These are phyloP conservation scores for Parmelia sp. DNA, from an alignment of 495 filamentous ascomycete species.

Conservation along the genomic window DNA sequence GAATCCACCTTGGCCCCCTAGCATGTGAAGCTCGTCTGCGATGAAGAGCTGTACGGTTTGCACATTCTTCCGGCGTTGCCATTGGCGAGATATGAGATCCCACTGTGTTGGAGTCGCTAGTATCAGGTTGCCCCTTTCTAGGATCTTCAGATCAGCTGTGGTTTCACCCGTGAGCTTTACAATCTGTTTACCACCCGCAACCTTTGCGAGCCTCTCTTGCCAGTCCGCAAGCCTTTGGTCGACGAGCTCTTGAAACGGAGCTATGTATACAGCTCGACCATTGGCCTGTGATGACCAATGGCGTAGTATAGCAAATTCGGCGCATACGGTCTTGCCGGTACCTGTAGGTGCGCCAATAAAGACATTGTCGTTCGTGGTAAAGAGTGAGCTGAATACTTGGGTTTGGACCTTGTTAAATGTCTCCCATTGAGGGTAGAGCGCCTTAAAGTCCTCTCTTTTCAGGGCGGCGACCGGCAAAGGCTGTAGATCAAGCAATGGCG, in stretches of 20 bases:
- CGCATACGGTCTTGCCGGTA: constrained; percentile 94
- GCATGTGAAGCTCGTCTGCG: constrained; percentile 90
- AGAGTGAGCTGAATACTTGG: constrained; percentile 91
- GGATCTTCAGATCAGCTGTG: constrained; percentile 79
- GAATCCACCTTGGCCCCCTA: constrained; percentile 86
- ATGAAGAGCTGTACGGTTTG: constrained; percentile 89
- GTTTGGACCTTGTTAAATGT: constrained; percentile 97
- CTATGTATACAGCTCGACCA: constrained; percentile 87
- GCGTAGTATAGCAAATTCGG: constrained; percentile 83
- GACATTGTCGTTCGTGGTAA: constrained; percentile 83
- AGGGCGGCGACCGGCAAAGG: constrained; percentile 80
- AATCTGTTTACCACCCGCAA: constrained; percentile 83
- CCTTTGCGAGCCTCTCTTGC: constrained; percentile 62
- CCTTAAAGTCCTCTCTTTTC: constrained; percentile 75
- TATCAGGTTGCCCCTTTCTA: constrained; percentile 85
- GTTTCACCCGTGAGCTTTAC: constrained; percentile 93
- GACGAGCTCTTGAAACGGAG: constrained; percentile 91
- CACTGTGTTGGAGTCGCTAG: constrained; percentile 90
- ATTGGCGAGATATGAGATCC: constrained; percentile 92
- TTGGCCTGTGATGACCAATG: constrained; percentile 72
- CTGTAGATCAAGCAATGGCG: constrained; percentile 81
- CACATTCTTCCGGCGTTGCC: constrained; percentile 92
- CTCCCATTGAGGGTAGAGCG: constrained; percentile 77
- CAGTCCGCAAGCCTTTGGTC: constrained; percentile 76
- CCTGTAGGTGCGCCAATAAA: constrained; percentile 85